Conservation (phyloP, 192 early-diverging fungal species). For the Entomortierella chlamydospora region DNA sequence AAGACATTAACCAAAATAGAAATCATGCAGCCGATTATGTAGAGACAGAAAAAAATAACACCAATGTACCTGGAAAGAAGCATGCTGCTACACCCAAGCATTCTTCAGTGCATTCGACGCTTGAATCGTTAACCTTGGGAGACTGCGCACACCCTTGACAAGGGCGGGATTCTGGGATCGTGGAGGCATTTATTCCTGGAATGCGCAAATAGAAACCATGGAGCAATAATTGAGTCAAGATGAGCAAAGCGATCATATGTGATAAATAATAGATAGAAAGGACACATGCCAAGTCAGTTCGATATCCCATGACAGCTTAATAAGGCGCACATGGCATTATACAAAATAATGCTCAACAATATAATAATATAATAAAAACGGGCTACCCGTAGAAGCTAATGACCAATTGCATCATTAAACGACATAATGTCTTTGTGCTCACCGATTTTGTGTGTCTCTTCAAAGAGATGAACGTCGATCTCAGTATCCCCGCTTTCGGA, state of each 20-base stretch:
- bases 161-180: conserved; percentile 22
- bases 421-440: conserved; percentile 26
- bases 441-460: conserved; percentile 55
- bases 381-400: background rate
- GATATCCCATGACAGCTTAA: background rate
- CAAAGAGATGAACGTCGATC: conserved; percentile 62
- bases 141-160: conserved; percentile 23
- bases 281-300: background rate
- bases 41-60: too few relatives aligned
- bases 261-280: background rate
- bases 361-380: background rate
- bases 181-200: conserved; percentile 35
- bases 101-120: conserved; percentile 10
- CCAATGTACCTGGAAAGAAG: conserved; percentile 39
- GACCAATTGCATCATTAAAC: background rate
- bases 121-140: background rate
- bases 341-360: background rate
- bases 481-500: conserved; percentile 19
- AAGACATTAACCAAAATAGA: background rate
- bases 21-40: too few relatives aligned
- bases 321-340: background rate
- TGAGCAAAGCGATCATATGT: background rate
- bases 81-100: conserved; percentile 29
- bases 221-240: background rate
- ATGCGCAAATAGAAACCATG: background rate